These are phyloP conservation scores for Tylopilus plumbeoviolaceoides DNA, from an alignment of 768 basidiomycete genomes.

Conservation along the genomic window DNA sequence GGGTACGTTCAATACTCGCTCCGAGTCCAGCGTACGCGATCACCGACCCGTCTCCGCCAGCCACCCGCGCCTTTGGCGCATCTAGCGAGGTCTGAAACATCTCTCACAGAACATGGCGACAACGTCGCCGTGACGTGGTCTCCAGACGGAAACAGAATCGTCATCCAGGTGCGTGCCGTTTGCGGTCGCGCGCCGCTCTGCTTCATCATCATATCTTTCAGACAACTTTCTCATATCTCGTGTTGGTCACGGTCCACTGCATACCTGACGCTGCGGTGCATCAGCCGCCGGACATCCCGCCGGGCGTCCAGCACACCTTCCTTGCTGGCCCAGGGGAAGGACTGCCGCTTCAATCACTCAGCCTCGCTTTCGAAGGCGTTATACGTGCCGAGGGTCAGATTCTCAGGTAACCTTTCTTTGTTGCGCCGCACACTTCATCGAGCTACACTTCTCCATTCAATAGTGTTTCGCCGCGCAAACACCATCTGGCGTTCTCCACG, in stretches of 20 bases:
- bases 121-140: conserved; percentile 78
- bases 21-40: background rate
- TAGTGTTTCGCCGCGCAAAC: conserved; percentile 72
- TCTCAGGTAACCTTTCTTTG: conserved; percentile 48
- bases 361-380: conserved; percentile 75
- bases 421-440: conserved; percentile 1
- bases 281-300: conserved; percentile 45
- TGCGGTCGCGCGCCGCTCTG: background rate
- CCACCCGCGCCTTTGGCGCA: conserved; percentile 69
- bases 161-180: conserved; percentile 61
- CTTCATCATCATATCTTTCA: conserved; percentile 27
- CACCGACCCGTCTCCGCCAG: conserved; percentile 33
- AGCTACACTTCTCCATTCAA: conserved; percentile 1
- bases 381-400: conserved; percentile 73
- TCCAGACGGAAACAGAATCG: conserved; percentile 72
- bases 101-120: conserved; percentile 79
- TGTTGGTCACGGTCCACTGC: conserved; percentile 66
- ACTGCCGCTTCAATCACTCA: conserved; percentile 60
- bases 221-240: conserved; percentile 79
- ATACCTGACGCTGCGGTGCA: conserved; percentile 53
- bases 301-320: conserved; percentile 59
- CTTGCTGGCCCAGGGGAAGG: conserved; percentile 80
- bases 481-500: conserved; percentile 72
- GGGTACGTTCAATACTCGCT: conserved; percentile 45
- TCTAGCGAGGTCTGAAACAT: conserved; percentile 71